These are phyloP conservation scores for Rhodomyrtus tomentosa DNA, from an alignment of 345 rosid species.

Conservation along the genomic window DNA sequence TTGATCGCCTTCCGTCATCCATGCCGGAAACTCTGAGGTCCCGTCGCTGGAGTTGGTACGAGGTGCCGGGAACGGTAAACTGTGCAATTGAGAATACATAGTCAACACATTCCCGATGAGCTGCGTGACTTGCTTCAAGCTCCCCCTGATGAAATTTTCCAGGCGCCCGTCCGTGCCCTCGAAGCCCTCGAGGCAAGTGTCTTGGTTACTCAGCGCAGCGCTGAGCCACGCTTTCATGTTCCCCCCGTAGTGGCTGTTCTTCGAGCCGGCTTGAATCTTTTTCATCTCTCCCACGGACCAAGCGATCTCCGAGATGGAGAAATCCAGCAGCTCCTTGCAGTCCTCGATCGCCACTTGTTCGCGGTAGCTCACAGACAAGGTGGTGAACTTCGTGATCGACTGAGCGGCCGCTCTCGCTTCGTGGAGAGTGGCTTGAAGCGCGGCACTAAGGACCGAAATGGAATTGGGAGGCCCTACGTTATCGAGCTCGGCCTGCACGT, in stretches of 20 bases:
- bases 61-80: slow-evolving; percentile 52
- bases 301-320: slow-evolving; percentile 84
- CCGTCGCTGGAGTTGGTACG: slow-evolving; percentile 7
- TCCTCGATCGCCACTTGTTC: slow-evolving; percentile 81
- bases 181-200: slow-evolving; percentile 87
- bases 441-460: slow-evolving; percentile 45
- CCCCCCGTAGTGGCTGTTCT: slow-evolving; percentile 29
- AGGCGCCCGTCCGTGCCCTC: slow-evolving; percentile 70
- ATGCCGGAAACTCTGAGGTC: slow-evolving; percentile 27
- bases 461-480: slow-evolving; percentile 15
- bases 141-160: slow-evolving; percentile 46
- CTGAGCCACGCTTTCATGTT: slow-evolving; percentile 78
- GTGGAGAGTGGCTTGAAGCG: slow-evolving; percentile 41
- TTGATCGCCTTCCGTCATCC: slow-evolving; percentile 60
- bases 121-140: slow-evolving; percentile 74
- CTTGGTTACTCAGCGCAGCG: slow-evolving; percentile 86
- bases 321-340: slow-evolving; percentile 85
- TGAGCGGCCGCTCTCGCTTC: slow-evolving; percentile 60
- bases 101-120: slow-evolving; percentile 46
- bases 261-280: slow-evolving; percentile 40
- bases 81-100: slow-evolving; percentile 46
- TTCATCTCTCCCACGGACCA: slow-evolving; percentile 83
- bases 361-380: slow-evolving; percentile 51
- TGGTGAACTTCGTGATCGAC: slow-evolving; percentile 37
- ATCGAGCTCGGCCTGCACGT: slow-evolving; percentile 25